phyloP scores from a whole-genome alignment of 768 basidiomycete species.

The Phaeotremella skinneri region DNA sequence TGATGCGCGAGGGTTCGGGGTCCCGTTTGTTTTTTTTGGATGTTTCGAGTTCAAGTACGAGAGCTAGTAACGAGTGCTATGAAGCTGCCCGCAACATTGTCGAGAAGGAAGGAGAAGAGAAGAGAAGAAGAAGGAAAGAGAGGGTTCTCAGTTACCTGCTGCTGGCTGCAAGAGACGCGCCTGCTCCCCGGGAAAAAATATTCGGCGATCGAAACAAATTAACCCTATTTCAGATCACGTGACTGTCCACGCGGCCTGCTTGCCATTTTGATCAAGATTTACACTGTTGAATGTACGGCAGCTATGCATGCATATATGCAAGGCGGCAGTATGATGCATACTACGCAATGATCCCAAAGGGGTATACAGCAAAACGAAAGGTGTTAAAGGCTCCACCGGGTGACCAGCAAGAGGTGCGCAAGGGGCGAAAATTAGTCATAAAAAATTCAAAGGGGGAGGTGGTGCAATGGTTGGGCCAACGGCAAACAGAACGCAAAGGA shows the following conservation, averaged over 20 bases:
- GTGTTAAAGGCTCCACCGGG: not conserved
- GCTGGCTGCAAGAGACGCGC: too few relatives aligned
- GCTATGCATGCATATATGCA: too few relatives aligned
- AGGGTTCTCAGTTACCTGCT: not conserved
- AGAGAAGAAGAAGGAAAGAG: slow-evolving; percentile 10
- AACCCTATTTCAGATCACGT: not conserved
- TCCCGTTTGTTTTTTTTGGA: not conserved
- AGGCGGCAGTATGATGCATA: too few relatives aligned
- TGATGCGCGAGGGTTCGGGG: not conserved
- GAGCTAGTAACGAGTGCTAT: not conserved
- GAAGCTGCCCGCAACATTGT: not conserved
- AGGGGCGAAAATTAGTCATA: not conserved
- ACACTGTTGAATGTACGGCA: too few relatives aligned
- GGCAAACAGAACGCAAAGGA: too few relatives aligned
- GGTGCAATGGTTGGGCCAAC: slow-evolving; percentile 1
- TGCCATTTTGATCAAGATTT: slow-evolving; percentile 1
- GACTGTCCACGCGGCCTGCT: too few relatives aligned
- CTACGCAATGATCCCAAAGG: slow-evolving; percentile 1
- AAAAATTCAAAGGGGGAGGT: not conserved
- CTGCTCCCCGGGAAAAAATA: not conserved
- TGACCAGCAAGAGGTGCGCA: not conserved
- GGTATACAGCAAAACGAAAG: not conserved
- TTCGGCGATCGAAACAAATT: not conserved
- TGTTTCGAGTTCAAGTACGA: not conserved
- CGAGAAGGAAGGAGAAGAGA: slow-evolving; percentile 13